These are phyloP conservation scores for Phytophthora pseudosyringae DNA, from an alignment of 352 stramenopile species.

Conservation along the genomic window DNA sequence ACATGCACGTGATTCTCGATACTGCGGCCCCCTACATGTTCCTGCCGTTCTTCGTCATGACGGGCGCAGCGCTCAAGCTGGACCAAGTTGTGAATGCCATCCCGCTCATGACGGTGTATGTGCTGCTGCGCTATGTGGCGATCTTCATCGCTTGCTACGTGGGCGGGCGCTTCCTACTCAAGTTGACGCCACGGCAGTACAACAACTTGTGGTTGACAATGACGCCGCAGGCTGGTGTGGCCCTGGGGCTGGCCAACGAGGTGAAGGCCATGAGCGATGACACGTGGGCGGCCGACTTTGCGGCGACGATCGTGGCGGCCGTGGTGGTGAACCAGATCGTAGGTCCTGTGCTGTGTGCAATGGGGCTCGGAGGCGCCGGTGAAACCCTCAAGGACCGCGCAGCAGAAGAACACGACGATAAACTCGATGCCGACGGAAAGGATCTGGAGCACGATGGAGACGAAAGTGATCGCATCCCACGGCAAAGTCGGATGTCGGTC, in stretches of 20 bases:
- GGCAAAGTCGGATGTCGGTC: constrained; percentile 8
- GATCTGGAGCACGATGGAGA: not conserved
- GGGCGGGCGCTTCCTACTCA: constrained; percentile 65
- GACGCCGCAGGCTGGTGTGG: constrained; percentile 72
- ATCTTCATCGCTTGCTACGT: constrained; percentile 75
- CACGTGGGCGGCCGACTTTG: constrained; percentile 61
- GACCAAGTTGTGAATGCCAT: constrained; percentile 68
- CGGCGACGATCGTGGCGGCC: constrained; percentile 68
- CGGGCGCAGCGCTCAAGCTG: constrained; percentile 67
- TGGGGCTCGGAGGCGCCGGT: constrained; percentile 56
- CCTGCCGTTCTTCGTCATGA: constrained; percentile 82
- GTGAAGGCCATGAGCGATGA: constrained; percentile 61
- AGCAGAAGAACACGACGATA: constrained; percentile 10
- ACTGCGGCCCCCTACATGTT: constrained; percentile 72
- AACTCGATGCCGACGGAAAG: constrained; percentile 1
- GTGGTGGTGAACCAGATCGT: constrained; percentile 80
- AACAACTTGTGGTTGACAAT: constrained; percentile 81
- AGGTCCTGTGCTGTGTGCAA: constrained; percentile 62
- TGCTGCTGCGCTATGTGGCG: constrained; percentile 61
- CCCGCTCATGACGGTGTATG: constrained; percentile 70
- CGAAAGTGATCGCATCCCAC: not conserved
- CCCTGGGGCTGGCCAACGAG: constrained; percentile 65
- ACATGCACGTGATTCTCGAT: constrained; percentile 81
- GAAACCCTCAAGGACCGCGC: constrained; percentile 48
- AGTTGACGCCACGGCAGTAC: constrained; percentile 67